Conservation (phyloP, 352 stramenopile species). For the Phytopythium ostracodes region DNA sequence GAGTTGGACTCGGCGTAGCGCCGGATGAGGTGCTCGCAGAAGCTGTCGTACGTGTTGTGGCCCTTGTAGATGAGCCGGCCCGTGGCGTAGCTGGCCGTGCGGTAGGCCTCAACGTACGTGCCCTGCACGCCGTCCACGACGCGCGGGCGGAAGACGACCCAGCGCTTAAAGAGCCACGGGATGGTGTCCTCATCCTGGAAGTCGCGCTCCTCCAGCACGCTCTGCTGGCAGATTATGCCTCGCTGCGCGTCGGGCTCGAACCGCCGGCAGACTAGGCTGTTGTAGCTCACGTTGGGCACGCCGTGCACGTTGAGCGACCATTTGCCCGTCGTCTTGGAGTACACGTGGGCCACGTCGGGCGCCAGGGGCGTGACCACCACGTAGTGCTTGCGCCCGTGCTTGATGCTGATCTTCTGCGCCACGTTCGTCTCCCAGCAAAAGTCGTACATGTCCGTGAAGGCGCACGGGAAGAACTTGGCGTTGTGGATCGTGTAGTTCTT, state of each 20-base stretch:
- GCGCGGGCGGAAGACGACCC: slow-evolving; percentile 79
- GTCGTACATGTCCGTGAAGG: slow-evolving; percentile 72
- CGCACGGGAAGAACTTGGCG: slow-evolving; percentile 83
- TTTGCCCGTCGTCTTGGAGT: slow-evolving; percentile 81
- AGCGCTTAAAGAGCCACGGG: slow-evolving; percentile 86
- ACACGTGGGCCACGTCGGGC: slow-evolving; percentile 73
- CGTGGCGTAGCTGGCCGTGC: slow-evolving; percentile 80
- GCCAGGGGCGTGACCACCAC: slow-evolving; percentile 73
- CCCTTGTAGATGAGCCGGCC: slow-evolving; percentile 85
- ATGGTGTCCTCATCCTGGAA: slow-evolving; percentile 77
- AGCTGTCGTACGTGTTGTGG: slow-evolving; percentile 88
- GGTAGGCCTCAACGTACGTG: slow-evolving; percentile 79
- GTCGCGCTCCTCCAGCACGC: slow-evolving; percentile 77
- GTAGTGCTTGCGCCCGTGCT: slow-evolving; percentile 79
- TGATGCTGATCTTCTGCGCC: slow-evolving; percentile 69
- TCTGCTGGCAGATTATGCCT: slow-evolving; percentile 83
- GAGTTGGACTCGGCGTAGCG: slow-evolving; percentile 83
- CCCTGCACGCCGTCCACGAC: slow-evolving; percentile 69
- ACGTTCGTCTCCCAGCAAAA: slow-evolving; percentile 88
- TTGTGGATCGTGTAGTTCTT: slow-evolving; percentile 90
- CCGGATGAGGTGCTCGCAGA: slow-evolving; percentile 85
- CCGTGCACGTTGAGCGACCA: slow-evolving; percentile 82
- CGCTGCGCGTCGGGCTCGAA: slow-evolving; percentile 47
- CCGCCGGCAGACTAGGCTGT: slow-evolving; percentile 70
- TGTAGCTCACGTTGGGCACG: slow-evolving; percentile 85